Evolutionary conservation across 345 rosid species (phyloP), one percentile per base, ranked within the genome.

Genomic region (Balakata baccata): DNA sequence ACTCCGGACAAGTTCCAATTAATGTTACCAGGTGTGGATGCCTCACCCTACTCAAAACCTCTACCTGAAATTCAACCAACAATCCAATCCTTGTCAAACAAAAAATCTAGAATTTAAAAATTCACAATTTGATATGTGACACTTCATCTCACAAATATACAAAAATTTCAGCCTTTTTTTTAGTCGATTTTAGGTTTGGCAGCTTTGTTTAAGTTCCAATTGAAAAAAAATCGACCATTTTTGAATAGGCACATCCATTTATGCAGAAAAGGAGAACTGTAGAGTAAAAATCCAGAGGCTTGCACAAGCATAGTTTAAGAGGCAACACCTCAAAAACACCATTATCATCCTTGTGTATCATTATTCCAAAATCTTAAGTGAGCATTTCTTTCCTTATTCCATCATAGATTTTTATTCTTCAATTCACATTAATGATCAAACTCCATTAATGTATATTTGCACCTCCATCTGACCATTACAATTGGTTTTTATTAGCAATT

Each of bases 11-110:
- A 69, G 88, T 78, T 72, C 97, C 98, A 64, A 94, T 77, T 38
- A 94, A 34, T 25, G 85, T 87, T 56, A 90, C 88, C 80, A 94
- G 83, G 82, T 94, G 86, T 54, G 97, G 97, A 87, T 94, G 98
- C 81, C 97, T 86, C 79, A 92, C 87, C 75, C 90, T 85, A 78
- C 91, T 88, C 75, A 92, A 81, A 70, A 87, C 68, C 83, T 90
- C 97, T 34, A 87, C 90, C 95, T 88, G 89, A 65, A 80, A 74
- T 68, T 25, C 54, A 52, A 45, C 70, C 49, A 59, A 34, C 10
- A 29, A 16, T 17, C 10, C 4, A 71, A 49, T 61, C 58, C 25
- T 7, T 29, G 49, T 50, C 49, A 29, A 43, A 5, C 1, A 43
- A 4, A 43, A 4, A 43, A 4, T 43, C 7, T 43, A 43, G 46